Evolutionary conservation across 495 filamentous ascomycete genomes (phyloP).

Genomic region (Lophium mytilinum): DNA sequence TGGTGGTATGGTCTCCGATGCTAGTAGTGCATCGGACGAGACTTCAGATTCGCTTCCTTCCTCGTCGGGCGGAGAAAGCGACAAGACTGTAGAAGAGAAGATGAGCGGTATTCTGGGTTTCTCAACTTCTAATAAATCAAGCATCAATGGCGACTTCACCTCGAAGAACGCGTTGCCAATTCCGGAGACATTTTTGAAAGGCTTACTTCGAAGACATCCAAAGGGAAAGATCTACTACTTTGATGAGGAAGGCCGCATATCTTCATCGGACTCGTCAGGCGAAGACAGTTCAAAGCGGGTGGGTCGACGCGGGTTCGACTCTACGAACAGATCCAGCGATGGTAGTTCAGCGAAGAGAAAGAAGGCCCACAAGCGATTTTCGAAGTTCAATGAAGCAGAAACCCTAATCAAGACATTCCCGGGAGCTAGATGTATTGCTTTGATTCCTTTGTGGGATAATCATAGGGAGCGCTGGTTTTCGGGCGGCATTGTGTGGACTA

Average conservation of each 20-base stretch:
- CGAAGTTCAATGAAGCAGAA: background rate
- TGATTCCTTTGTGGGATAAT: constrained; percentile 3
- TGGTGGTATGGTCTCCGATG: constrained; percentile 1
- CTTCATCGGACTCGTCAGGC: background rate
- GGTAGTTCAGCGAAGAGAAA: background rate
- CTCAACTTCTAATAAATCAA: constrained; percentile 16
- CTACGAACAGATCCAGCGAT: background rate
- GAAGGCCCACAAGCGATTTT: constrained; percentile 20
- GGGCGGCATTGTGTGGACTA: background rate
- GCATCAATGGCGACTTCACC: constrained; percentile 7
- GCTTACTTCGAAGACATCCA: constrained; percentile 34
- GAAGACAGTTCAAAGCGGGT: constrained; percentile 10
- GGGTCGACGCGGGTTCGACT: background rate
- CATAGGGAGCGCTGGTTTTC: constrained; percentile 1
- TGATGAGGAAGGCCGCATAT: constrained; percentile 33
- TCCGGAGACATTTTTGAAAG: constrained; percentile 29
- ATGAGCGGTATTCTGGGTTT: constrained; percentile 18
- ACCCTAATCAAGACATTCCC: background rate
- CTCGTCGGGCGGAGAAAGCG: background rate
- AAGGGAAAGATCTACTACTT: constrained; percentile 38
- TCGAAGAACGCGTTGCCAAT: constrained; percentile 10
- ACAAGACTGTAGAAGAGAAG: background rate
- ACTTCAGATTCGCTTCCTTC: background rate
- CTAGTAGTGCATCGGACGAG: background rate
- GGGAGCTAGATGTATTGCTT: background rate